Evolutionary conservation across 306 rosid genomes (phyloP).

Genomic region (Betula pendula): DNA sequence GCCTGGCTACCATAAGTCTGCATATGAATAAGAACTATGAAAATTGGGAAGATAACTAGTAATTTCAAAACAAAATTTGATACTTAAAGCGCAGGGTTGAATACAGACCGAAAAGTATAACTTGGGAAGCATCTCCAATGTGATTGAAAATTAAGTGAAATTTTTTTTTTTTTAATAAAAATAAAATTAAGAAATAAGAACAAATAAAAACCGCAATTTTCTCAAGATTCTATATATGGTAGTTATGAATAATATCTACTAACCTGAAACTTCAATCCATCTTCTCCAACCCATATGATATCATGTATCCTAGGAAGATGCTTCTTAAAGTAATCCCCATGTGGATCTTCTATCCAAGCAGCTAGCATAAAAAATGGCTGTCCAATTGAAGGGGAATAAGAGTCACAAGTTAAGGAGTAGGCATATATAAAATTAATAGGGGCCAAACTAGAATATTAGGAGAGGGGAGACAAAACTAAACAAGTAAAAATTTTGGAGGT

Average conservation of each 20-base stretch:
- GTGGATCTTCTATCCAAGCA: slow-evolving; percentile 47
- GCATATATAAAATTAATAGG: too few species aligned
- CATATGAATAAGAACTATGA: background rate
- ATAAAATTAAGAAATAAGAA: background rate
- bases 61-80: too few species aligned
- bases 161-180: too few species aligned
- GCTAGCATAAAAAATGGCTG: slow-evolving; percentile 41
- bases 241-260: background rate
- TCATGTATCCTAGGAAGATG: slow-evolving; percentile 44
- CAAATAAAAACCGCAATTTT: too few species aligned
- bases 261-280: slow-evolving; percentile 44
- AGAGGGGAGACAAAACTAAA: too few species aligned
- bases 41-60: background rate
- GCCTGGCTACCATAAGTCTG: slow-evolving; percentile 43
- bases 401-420: background rate
- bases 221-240: background rate
- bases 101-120: background rate
- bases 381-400: background rate
- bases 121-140: too few species aligned
- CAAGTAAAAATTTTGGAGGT: too few species aligned
- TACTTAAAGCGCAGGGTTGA: background rate
- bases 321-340: slow-evolving; percentile 44
- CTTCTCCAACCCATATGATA: slow-evolving; percentile 44
- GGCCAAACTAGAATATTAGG: too few species aligned
- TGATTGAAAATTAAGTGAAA: too few species aligned